Conservation (phyloP, 306 rosid species). For the Dalbergia oliveri region DNA sequence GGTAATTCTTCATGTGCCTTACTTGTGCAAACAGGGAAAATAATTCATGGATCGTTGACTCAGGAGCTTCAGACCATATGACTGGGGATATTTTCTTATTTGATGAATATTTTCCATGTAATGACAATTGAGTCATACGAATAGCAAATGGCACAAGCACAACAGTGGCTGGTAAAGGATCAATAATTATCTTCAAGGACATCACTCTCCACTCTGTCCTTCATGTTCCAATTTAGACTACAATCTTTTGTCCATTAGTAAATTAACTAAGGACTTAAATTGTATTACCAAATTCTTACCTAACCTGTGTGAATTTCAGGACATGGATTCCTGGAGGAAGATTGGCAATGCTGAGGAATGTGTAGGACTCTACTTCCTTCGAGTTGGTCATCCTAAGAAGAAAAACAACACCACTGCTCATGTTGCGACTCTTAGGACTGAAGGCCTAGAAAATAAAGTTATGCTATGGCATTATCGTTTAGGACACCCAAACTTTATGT, state of each 20-base stretch:
- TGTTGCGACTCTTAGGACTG: too few species aligned
- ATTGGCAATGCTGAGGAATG: slow-evolving; percentile 10
- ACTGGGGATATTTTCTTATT: background rate
- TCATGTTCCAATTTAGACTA: background rate
- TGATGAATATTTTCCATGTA: background rate
- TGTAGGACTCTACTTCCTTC: background rate
- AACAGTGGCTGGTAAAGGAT: slow-evolving; percentile 2
- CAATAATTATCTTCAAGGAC: background rate
- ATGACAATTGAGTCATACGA: background rate
- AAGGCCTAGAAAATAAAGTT: too few species aligned
- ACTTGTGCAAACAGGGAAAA: too few species aligned
- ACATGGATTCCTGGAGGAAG: background rate
- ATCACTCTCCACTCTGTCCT: background rate
- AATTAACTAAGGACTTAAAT: background rate
- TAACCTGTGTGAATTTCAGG: slow-evolving; percentile 4
- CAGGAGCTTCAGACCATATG: background rate
- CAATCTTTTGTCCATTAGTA: background rate
- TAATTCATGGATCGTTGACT: background rate
- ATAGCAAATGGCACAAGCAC: background rate
- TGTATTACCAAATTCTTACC: background rate
- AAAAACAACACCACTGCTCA: too few species aligned
- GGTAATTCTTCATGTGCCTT: too few species aligned
- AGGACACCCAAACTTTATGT: background rate
- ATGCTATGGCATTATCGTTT: background rate
- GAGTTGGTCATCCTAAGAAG: background rate